These are phyloP conservation scores for Paraglomus brasilianum DNA, from an alignment of 192 early-diverging fungal species.

Conservation along the genomic window DNA sequence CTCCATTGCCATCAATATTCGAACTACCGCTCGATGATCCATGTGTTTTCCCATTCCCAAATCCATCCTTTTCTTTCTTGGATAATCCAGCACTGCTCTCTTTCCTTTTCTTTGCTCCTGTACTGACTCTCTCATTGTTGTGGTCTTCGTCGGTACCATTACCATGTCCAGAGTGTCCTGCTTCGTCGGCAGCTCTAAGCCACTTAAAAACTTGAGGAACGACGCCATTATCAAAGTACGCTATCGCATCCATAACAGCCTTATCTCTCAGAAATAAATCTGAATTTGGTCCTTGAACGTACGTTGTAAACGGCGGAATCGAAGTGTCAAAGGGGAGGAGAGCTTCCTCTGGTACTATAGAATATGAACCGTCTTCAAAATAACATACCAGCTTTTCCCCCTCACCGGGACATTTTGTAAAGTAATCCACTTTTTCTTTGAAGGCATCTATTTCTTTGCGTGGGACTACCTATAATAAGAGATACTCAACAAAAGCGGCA, in stretches of 20 bases:
- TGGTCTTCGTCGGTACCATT: not conserved
- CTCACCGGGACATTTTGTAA: slow-evolving; percentile 44
- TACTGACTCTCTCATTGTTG: not conserved
- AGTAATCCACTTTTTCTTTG: slow-evolving; percentile 42
- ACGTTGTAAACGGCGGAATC: slow-evolving; percentile 37
- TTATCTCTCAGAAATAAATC: slow-evolving; percentile 45
- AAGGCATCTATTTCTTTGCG: slow-evolving; percentile 50
- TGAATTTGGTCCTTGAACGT: slow-evolving; percentile 45
- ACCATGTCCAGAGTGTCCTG: not conserved
- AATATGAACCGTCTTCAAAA: slow-evolving; percentile 61
- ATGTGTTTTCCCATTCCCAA: not conserved
- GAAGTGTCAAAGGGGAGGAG: slow-evolving; percentile 25
- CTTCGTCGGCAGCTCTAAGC: slow-evolving; percentile 32
- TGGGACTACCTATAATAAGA: slow-evolving; percentile 42
- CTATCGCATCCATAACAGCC: slow-evolving; percentile 49
- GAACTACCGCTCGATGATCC: not conserved
- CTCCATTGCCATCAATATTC: not conserved
- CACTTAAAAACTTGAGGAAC: slow-evolving; percentile 47
- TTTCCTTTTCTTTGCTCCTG: not conserved
- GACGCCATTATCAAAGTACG: slow-evolving; percentile 46
- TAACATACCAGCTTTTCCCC: slow-evolving; percentile 61
- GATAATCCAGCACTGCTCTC: not conserved
- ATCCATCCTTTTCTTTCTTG: slow-evolving; percentile 2
- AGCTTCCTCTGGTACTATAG: slow-evolving; percentile 28
- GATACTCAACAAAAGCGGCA: not conserved